Conservation (phyloP, 371 early-diverging fungal species). For the Dentiscutata heterogama region DNA sequence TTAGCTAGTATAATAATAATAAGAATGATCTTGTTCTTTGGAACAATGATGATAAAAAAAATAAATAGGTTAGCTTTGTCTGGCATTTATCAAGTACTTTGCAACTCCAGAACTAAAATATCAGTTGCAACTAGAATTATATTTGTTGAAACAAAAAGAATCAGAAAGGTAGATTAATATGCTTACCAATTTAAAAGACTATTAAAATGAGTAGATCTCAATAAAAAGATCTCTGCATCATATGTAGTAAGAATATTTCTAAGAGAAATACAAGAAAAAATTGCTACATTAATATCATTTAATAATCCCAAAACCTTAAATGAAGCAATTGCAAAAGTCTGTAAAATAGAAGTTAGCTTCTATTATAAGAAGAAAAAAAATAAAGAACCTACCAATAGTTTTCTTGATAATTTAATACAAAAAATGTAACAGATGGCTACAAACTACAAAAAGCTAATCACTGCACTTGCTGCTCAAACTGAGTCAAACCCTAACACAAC, state of each 20-base stretch:
- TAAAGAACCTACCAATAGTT: too few relatives aligned
- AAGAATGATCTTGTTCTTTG: neutral
- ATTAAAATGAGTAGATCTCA: neutral
- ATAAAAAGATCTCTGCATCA: neutral
- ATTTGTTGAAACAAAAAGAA: neutral
- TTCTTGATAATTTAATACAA: too few relatives aligned
- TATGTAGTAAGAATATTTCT: neutral
- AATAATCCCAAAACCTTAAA: neutral
- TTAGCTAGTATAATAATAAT: neutral
- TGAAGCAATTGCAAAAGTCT: neutral
- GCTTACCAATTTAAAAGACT: neutral
- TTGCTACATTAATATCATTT: neutral
- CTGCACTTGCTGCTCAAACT: too few relatives aligned
- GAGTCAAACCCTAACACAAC: too few relatives aligned
- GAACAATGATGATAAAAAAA: neutral
- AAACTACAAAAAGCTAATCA: too few relatives aligned
- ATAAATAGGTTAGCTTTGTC: neutral
- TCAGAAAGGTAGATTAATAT: neutral
- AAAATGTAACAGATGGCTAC: too few relatives aligned
- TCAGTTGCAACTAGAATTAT: neutral
- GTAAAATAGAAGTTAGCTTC: neutral
- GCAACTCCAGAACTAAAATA: neutral
- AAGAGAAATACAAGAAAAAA: neutral
- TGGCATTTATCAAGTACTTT: neutral
- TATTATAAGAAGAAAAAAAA: too few relatives aligned